phyloP scores from a whole-genome alignment of 768 basidiomycete species.

The Agrocybe praecox region DNA sequence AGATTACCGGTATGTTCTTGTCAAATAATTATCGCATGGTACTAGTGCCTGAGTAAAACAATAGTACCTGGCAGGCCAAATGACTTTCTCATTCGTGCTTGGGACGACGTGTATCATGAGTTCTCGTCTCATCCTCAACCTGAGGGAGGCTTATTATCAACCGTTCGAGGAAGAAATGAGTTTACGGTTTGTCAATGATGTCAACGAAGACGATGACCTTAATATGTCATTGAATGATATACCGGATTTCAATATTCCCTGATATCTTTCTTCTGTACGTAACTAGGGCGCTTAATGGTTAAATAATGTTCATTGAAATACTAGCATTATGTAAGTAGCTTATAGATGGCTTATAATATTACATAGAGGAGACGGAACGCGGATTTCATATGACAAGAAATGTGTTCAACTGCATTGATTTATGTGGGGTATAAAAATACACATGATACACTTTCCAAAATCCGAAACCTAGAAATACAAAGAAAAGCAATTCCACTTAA shows the following conservation, averaged over 20 bases:
- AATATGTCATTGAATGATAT: too few relatives aligned
- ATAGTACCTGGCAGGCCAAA: conserved; percentile 10
- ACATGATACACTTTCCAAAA: too few relatives aligned
- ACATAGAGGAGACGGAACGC: too few relatives aligned
- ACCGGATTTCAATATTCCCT: background rate
- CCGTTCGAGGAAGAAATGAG: conserved; percentile 11
- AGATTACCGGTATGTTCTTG: conserved; percentile 5
- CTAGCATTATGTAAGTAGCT: too few relatives aligned
- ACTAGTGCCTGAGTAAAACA: background rate
- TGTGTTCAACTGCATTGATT: too few relatives aligned
- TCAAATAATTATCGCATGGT: background rate
- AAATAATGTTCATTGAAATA: too few relatives aligned
- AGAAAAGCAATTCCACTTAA: background rate
- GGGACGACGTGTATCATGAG: conserved; percentile 11
- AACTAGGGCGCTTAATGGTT: too few relatives aligned
- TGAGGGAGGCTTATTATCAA: conserved; percentile 17
- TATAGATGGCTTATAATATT: too few relatives aligned
- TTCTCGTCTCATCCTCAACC: conserved; percentile 13
- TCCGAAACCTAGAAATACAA: background rate
- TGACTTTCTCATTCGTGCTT: conserved; percentile 6
- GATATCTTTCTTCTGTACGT: background rate
- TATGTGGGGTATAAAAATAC: too few relatives aligned
- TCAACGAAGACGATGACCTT: background rate
- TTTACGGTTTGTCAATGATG: background rate
- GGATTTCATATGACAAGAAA: too few relatives aligned